These are phyloP conservation scores for Ascodesmis nigricans DNA, from an alignment of 495 filamentous ascomycete genomes.

Conservation along the genomic window DNA sequence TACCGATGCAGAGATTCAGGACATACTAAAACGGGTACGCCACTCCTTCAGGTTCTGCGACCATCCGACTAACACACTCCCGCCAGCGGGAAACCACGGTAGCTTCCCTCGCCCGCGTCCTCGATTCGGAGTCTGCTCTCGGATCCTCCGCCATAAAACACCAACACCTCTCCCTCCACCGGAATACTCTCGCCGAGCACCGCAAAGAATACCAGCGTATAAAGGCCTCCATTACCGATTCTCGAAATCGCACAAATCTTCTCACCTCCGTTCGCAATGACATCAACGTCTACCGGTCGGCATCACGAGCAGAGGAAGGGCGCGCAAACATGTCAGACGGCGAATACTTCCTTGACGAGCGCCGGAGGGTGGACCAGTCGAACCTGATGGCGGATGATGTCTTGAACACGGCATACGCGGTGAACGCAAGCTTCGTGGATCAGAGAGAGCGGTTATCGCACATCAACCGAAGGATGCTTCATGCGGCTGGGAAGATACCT, in stretches of 20 bases:
- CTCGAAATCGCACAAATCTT: constrained; percentile 75
- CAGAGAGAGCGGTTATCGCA: constrained; percentile 70
- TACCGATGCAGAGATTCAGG: constrained; percentile 61
- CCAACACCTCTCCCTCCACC: constrained; percentile 79
- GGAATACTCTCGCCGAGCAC: constrained; percentile 74
- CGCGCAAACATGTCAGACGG: constrained; percentile 47
- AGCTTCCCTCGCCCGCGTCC: constrained; percentile 62
- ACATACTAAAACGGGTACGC: constrained; percentile 53
- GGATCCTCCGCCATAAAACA: constrained; percentile 81
- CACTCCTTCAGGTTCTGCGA: too few relatives aligned
- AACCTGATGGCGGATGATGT: constrained; percentile 76
- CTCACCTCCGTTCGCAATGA: constrained; percentile 77
- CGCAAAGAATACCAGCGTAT: constrained; percentile 59
- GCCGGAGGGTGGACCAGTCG: constrained; percentile 59
- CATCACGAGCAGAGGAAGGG: constrained; percentile 21
- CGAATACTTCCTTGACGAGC: constrained; percentile 93
- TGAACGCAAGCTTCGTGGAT: constrained; percentile 71
- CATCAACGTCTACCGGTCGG: constrained; percentile 68
- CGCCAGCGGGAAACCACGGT: constrained; percentile 63
- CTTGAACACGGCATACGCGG: constrained; percentile 87
- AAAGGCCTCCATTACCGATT: constrained; percentile 39
- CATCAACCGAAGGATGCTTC: constrained; percentile 73
- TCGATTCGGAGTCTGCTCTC: constrained; percentile 81
- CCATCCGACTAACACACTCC: constrained; percentile 8
- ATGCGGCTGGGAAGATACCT: constrained; percentile 71